phyloP scores from a whole-genome alignment of 495 filamentous ascomycete species.

The Trichodelitschia bisporula region DNA sequence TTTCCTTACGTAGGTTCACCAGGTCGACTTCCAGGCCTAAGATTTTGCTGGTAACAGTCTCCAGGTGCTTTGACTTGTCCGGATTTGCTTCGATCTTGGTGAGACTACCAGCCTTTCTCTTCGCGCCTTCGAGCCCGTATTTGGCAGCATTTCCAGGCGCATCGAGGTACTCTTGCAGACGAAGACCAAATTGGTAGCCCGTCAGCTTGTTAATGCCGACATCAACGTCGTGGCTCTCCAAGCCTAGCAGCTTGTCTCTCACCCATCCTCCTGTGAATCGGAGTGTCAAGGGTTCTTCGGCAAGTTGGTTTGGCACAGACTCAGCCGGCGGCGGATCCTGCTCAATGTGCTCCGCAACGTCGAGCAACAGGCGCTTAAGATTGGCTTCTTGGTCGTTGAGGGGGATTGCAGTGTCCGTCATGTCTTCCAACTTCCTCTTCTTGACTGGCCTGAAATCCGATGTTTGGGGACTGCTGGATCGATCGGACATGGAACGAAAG shows the following conservation, averaged over 20 bases:
- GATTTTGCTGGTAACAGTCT: slow-evolving; percentile 68
- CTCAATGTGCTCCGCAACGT: slow-evolving; percentile 46
- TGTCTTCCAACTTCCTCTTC: no score
- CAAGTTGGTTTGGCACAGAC: slow-evolving; percentile 19
- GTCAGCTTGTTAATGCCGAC: slow-evolving; percentile 91
- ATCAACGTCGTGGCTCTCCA: slow-evolving; percentile 74
- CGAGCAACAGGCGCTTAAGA: slow-evolving; percentile 51
- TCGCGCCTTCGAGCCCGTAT: slow-evolving; percentile 14
- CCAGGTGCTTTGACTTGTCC: slow-evolving; percentile 92
- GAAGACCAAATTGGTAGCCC: slow-evolving; percentile 50
- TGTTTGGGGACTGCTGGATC: no score
- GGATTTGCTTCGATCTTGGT: slow-evolving; percentile 45
- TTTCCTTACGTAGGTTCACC: slow-evolving; percentile 84
- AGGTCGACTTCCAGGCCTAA: slow-evolving; percentile 81
- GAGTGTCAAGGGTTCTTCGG: slow-evolving; percentile 22
- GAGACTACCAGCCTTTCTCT: slow-evolving; percentile 13
- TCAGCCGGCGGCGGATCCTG: slow-evolving; percentile 2
- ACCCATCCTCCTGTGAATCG: slow-evolving; percentile 98
- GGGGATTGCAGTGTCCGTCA: no score
- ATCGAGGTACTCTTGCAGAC: slow-evolving; percentile 32
- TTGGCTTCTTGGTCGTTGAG: no score
- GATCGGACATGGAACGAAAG: no score
- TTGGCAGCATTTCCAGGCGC: slow-evolving; percentile 17
- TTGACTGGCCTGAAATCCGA: no score
- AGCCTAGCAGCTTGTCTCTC: slow-evolving; percentile 73